Evolutionary conservation across 148 eudicot species (phyloP).

Genomic region (Dianthus caryophyllus): DNA sequence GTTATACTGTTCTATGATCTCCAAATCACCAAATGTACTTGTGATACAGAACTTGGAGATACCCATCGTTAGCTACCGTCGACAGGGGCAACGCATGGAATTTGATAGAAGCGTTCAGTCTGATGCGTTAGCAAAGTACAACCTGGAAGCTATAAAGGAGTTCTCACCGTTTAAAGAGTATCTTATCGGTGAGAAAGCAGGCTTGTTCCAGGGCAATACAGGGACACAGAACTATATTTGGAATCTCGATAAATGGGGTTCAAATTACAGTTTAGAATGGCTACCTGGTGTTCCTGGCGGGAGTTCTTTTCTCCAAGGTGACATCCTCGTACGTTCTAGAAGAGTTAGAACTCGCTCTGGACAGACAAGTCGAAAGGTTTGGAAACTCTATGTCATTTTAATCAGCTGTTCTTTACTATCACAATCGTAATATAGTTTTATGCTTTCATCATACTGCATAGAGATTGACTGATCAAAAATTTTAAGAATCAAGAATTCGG

Average conservation of each 20-base stretch:
- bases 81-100: conserved; percentile 50
- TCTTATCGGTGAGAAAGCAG: conserved; percentile 70
- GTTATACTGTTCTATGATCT: background rate
- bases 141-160: conserved; percentile 53
- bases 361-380: conserved; percentile 52
- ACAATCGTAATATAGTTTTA: background rate
- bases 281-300: conserved; percentile 37
- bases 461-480: background rate
- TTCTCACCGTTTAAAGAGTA: conserved; percentile 72
- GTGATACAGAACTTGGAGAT: conserved; percentile 55
- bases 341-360: conserved; percentile 73
- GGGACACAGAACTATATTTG: conserved; percentile 80
- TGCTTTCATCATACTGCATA: no score
- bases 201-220: conserved; percentile 37
- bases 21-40: background rate
- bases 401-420: background rate
- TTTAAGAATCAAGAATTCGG: no score
- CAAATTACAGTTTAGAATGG: conserved; percentile 60
- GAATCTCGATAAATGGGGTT: conserved; percentile 74
- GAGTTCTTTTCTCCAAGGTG: conserved; percentile 60
- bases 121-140: conserved; percentile 41
- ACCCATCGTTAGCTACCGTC: conserved; percentile 59
- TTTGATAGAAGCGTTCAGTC: conserved; percentile 49
- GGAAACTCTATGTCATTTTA: background rate
- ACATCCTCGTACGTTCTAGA: conserved; percentile 54